Percentiles rank a stretch among this genome's conserved stretches.
Conservation (phyloP, 345 rosid species). For the Brassica carinata region DNA sequence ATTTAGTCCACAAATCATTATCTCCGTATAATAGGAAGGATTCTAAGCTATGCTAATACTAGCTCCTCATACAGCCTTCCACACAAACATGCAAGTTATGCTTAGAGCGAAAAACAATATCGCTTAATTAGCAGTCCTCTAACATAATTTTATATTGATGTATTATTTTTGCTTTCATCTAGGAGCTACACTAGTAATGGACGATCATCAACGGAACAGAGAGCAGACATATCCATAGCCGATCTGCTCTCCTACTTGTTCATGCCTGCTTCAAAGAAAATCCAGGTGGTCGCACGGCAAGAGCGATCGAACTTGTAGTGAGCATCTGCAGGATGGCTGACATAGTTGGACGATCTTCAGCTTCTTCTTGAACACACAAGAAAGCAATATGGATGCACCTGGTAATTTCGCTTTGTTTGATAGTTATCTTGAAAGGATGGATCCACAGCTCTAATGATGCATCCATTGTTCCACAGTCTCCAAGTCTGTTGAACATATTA, state of each 20-base stretch:
- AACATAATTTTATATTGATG: background rate
- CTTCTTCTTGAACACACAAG: slow-evolving; percentile 16
- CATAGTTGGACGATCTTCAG: slow-evolving; percentile 47
- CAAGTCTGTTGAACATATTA: background rate
- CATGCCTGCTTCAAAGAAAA: background rate
- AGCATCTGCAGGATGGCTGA: slow-evolving; percentile 42
- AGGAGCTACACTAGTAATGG: background rate
- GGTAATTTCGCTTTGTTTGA: background rate
- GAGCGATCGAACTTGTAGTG: slow-evolving; percentile 32
- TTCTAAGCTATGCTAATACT: background rate
- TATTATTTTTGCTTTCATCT: background rate
- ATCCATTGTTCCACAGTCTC: slow-evolving; percentile 6
- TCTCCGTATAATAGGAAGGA: background rate
- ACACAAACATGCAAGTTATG: background rate
- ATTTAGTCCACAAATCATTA: background rate
- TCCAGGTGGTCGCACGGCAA: background rate
- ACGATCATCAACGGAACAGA: background rate
- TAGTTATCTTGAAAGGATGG: background rate
- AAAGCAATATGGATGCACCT: background rate
- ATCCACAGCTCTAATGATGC: background rate
- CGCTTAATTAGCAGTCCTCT: background rate
- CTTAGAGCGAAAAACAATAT: background rate
- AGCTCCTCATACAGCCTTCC: background rate
- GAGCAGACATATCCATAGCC: background rate
- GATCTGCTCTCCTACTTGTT: background rate